Base-by-base conservation (phyloP, 1,284 basidiomycete genomes). In the Heterobasidion occidentale region DNA sequence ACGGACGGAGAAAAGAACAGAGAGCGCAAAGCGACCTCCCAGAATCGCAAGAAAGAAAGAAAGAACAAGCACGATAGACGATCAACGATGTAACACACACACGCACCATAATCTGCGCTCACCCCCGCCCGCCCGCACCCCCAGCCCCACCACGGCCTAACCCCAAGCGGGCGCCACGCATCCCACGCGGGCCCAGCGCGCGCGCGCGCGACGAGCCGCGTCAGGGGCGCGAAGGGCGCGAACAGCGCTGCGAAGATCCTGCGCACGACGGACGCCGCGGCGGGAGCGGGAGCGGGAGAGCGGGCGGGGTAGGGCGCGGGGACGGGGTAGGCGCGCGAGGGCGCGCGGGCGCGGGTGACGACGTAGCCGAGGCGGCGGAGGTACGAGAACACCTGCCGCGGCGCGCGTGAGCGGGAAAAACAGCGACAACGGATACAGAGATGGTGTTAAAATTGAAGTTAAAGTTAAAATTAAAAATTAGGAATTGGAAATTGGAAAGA, bases 281-380 rank as follows among this genome's bases (percentile, higher is more conserved):
- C 27, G 3, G 27, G 5, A 35, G 19, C 34, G 36, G 36, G 7
- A 11, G 36, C 19, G 14, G 55, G 42, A 33, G 49, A 53, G 20
- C 20, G 36, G 7, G 36, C 27, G 4, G 59, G 15, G 57, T 65
- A 66, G 11, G 76, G 72, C 2, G 76, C 71, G 44, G 85, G 75
- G 8, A 66, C 62, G 3, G 86, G 86, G 61, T 90, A 89, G 42
- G 76, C 77, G 0, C 75, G 60, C 7, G 77, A 78, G 6, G 86
- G 88, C 9, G 86, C 77, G 5, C 76, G 73, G 1, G 88, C 75
- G 19, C 95, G 80, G 51, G 86, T 92, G 7, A 98, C 84, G 3
- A 87, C 81, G 70, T 97, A 99, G 9, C 96, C 96, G 33, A 98
- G 75, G 9, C 96, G 84, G 65, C 90, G 93, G 27, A 98, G 77